Evolutionary conservation across 169 alveolate species (phyloP).

Genomic region (Eimeria necatrix): DNA sequence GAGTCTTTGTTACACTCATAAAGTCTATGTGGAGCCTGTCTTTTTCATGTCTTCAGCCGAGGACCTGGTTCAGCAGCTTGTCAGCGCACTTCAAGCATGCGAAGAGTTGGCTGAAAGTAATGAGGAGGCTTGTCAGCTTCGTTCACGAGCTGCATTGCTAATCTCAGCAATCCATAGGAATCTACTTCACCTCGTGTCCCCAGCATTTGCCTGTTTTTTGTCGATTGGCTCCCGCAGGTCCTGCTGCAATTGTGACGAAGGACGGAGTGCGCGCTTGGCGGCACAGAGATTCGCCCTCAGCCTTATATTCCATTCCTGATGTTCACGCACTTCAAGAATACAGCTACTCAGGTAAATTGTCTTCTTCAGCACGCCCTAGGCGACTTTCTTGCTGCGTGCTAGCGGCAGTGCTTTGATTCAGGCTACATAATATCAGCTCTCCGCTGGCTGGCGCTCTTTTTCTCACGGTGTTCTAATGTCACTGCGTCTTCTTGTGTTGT

Average conservation of each 20-base stretch:
- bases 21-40: background rate
- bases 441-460: too few species aligned
- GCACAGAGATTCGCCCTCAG: conserved; percentile 28
- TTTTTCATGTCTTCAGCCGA: conserved; percentile 8
- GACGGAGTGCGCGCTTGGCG: conserved; percentile 80
- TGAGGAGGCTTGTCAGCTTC: background rate
- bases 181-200: background rate
- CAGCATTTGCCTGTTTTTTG: background rate
- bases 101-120: conserved; percentile 46
- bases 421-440: too few species aligned
- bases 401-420: too few species aligned
- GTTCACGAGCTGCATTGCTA: background rate
- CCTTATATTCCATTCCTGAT: conserved; percentile 20
- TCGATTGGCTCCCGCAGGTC: conserved; percentile 7
- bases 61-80: conserved; percentile 58
- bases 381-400: too few species aligned
- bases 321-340: conserved; percentile 48
- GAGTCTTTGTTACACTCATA: background rate
- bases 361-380: background rate
- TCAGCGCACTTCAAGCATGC: conserved; percentile 74
- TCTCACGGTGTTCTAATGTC: too few species aligned
- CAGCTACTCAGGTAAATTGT: conserved; percentile 69
- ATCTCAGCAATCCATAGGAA: background rate
- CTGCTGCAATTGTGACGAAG: conserved; percentile 60
- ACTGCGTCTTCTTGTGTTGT: background rate